phyloP scores from a whole-genome alignment of 78 protist species.

The Dictyostelium purpureum region DNA sequence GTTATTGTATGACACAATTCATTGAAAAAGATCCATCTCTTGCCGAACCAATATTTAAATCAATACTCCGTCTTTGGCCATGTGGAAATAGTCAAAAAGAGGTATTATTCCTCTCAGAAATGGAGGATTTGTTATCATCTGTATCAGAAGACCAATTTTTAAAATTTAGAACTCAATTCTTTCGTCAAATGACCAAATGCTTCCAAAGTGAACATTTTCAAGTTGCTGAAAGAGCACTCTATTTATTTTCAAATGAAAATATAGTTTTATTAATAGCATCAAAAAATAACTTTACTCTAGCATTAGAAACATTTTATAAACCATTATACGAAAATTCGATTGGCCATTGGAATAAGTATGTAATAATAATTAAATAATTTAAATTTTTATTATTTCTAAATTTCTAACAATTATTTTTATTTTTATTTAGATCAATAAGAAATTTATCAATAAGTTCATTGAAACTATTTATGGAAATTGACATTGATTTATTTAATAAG shows the following conservation, averaged over 20 bases:
- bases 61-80: slow-evolving; percentile 59
- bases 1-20: slow-evolving; percentile 78
- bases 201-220: slow-evolving; percentile 71
- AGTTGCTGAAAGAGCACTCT: slow-evolving; percentile 73
- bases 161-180: slow-evolving; percentile 14
- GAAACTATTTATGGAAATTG: slow-evolving; percentile 76
- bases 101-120: slow-evolving; percentile 55
- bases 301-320: slow-evolving; percentile 33
- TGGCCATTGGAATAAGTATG: slow-evolving; percentile 75
- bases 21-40: slow-evolving; percentile 72
- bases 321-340: slow-evolving; percentile 53
- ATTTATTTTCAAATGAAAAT: slow-evolving; percentile 68
- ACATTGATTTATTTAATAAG: slow-evolving; percentile 31
- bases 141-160: slow-evolving; percentile 30
- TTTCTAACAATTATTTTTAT: not conserved
- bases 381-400: not conserved
- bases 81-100: slow-evolving; percentile 77
- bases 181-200: slow-evolving; percentile 57
- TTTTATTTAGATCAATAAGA: slow-evolving; percentile 41
- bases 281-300: not conserved
- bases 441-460: slow-evolving; percentile 51
- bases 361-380: not conserved
- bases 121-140: slow-evolving; percentile 40
- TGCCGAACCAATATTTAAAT: slow-evolving; percentile 19
- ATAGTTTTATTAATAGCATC: slow-evolving; percentile 50